phyloP scores from a whole-genome alignment of 805 yeast species.

The Brettanomyces custersianus region DNA sequence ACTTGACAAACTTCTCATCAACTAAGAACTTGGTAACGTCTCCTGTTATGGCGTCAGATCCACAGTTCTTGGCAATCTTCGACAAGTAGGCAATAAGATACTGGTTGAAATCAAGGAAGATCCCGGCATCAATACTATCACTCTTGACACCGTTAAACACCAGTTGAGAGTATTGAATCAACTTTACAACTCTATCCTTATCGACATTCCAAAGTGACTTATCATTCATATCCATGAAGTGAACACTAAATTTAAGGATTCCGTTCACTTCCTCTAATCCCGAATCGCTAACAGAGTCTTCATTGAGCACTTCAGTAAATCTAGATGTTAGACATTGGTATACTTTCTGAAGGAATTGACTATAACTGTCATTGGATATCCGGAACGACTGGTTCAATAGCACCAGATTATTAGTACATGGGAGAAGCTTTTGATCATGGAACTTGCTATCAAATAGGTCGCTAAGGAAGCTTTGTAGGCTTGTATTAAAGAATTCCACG shows the following conservation, averaged over 20 bases:
- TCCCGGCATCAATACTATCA: conserved; percentile 5
- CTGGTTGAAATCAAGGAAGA: conserved; percentile 13
- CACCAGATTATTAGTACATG: conserved; percentile 62
- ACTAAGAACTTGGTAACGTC: conserved; percentile 18
- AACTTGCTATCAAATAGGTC: conserved; percentile 34
- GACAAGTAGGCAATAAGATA: conserved; percentile 18
- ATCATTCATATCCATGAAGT: neutral
- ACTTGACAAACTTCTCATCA: conserved; percentile 15
- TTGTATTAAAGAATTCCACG: conserved; percentile 18
- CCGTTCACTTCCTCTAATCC: conserved; percentile 2
- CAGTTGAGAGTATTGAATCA: neutral
- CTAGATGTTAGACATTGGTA: neutral
- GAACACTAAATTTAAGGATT: neutral
- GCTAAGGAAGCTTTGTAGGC: conserved; percentile 23
- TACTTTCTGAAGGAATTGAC: conserved; percentile 6
- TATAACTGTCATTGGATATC: conserved; percentile 17
- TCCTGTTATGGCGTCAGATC: conserved; percentile 10
- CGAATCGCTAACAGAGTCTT: neutral
- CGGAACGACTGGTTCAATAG: conserved; percentile 22
- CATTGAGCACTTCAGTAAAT: neutral
- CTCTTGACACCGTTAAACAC: conserved; percentile 3
- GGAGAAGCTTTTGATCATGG: conserved; percentile 46
- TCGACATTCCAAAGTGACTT: conserved; percentile 1
- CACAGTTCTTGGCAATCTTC: conserved; percentile 16
- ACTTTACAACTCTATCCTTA: neutral